These are phyloP conservation scores for Hortaea sp. DNA, from an alignment of 2,329 filamentous ascomycete genomes.

Conservation along the genomic window DNA sequence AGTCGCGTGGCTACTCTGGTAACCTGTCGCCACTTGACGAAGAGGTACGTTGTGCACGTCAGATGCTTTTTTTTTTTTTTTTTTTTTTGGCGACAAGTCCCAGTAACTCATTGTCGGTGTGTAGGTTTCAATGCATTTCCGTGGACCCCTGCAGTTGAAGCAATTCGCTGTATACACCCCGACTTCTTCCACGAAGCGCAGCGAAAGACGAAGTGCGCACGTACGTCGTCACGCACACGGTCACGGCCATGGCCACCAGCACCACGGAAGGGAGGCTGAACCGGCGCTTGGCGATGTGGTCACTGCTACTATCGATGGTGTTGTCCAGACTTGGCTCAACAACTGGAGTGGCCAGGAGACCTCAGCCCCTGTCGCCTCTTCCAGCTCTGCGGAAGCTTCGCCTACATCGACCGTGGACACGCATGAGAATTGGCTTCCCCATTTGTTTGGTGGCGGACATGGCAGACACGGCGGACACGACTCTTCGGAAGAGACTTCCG, in stretches of 20 bases:
- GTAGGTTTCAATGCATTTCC: constrained; percentile 62
- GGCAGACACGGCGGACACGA: background rate
- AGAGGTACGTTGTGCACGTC: constrained; percentile 44
- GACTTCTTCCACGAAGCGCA: constrained; percentile 29
- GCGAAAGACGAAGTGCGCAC: constrained; percentile 12
- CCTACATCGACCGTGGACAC: background rate
- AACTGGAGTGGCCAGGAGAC: constrained; percentile 34
- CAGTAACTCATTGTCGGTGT: background rate
- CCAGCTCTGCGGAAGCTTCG: constrained; percentile 1
- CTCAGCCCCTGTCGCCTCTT: constrained; percentile 1
- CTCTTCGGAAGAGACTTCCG: background rate
- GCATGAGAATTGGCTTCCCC: background rate
- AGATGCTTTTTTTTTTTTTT: no score
- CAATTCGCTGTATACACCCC: constrained; percentile 58
- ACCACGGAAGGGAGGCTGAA: constrained; percentile 27
- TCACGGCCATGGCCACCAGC: constrained; percentile 39
- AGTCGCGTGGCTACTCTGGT: constrained; percentile 46
- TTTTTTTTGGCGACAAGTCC: background rate
- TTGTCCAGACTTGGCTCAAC: constrained; percentile 50
- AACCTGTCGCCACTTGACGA: constrained; percentile 58
- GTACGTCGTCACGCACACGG: constrained; percentile 31
- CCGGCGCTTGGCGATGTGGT: constrained; percentile 42
- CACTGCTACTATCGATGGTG: constrained; percentile 49
- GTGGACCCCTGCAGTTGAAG: constrained; percentile 57
- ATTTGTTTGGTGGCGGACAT: no score